A percentile compares a stretch with the other conserved stretches of the same genome.
phyloP scores from a whole-genome alignment of 129 eudicot species.

The Lactuca sativa region DNA sequence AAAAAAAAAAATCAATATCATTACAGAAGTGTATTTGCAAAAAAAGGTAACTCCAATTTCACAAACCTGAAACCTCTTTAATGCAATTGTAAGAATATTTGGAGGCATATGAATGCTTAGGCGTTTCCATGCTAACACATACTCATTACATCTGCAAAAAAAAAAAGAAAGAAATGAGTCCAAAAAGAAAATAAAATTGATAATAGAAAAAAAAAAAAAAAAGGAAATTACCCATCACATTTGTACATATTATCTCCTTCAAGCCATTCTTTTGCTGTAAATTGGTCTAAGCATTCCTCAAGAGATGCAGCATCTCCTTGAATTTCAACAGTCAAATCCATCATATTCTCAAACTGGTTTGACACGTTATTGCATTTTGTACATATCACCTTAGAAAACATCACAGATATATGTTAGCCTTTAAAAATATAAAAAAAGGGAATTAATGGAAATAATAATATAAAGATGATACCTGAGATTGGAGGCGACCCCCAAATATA shows the following conservation, averaged over 20 bases:
- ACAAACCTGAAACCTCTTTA: constrained; percentile 94
- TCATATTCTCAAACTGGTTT: constrained; percentile 90
- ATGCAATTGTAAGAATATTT: constrained; percentile 89
- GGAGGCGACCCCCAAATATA: constrained; percentile 96
- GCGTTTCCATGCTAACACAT: constrained; percentile 88
- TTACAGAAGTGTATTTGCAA: constrained; percentile 13
- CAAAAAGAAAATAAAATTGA: not conserved
- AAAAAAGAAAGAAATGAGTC: constrained; percentile 12
- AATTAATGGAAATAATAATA: constrained; percentile 4
- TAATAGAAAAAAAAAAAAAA: not conserved
- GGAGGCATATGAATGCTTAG: constrained; percentile 66
- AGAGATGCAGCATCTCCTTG: constrained; percentile 87
- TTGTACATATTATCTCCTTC: constrained; percentile 92
- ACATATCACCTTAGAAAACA: constrained; percentile 72
- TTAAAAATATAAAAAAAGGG: constrained; percentile 3
- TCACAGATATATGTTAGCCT: not conserved
- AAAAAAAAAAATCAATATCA: constrained; percentile 1
- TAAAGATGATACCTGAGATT: constrained; percentile 65
- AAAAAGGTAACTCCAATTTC: constrained; percentile 8
- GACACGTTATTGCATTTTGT: constrained; percentile 72
- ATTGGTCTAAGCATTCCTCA: constrained; percentile 92
- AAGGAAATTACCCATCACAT: constrained; percentile 74
- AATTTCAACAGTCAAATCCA: constrained; percentile 95
- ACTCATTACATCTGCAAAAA: constrained; percentile 82
- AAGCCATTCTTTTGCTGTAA: constrained; percentile 80